Evolutionary conservation across 768 basidiomycete genomes (phyloP), one percentile per base, ranked within the genome.

Genomic region (Lactarius quietus): DNA sequence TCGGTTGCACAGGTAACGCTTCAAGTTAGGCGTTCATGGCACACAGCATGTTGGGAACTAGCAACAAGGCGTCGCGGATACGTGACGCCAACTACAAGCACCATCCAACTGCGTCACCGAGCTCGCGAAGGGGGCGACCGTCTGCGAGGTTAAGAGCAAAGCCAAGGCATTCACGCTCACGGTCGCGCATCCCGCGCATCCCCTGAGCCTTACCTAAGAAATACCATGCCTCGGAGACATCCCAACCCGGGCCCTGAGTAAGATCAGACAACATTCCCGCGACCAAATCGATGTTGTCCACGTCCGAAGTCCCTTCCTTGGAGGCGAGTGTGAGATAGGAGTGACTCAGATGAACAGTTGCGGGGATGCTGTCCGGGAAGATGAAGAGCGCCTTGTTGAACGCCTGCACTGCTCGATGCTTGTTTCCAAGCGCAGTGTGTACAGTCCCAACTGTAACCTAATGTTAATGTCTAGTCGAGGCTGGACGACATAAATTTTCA

Each of bases 211-310:
- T 92, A 7, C 88, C 92, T 17, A 98, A 81, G 74, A 87, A 91
- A 75, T 90, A 96, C 96, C 96, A 99, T 29, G 91, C 95, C 74
- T 98, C 96, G 0, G 95, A 85, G 2, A 90, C 83, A 73, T 97
- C 89, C 94, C 95, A 98, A 14, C 89, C 96, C 0, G 80, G 78
- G 0, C 90, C 92, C 45, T 86, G 84, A 0, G 93, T 92, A 56
- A 94, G 72, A 68, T 90, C 85, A 1, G 83, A 83, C 31, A 98
- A 81, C 71, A 95, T 77, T 3, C 89, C 89, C 5, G 91, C 93
- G 0, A 92, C 92, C 43, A 97, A 80, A 72, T 96, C 93, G 9
- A 90, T 81, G 71, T 88, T 83, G 68, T 78, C 81, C 53, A 72
- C 70, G 7, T 74, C 73, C 3, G 66, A 9, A 72, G 29, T 6